A percentile compares a stretch with the other conserved stretches of the same genome.
Evolutionary conservation across 2,329 filamentous ascomycete species (phyloP).

Genomic region (Microsporum ferrugineum): DNA sequence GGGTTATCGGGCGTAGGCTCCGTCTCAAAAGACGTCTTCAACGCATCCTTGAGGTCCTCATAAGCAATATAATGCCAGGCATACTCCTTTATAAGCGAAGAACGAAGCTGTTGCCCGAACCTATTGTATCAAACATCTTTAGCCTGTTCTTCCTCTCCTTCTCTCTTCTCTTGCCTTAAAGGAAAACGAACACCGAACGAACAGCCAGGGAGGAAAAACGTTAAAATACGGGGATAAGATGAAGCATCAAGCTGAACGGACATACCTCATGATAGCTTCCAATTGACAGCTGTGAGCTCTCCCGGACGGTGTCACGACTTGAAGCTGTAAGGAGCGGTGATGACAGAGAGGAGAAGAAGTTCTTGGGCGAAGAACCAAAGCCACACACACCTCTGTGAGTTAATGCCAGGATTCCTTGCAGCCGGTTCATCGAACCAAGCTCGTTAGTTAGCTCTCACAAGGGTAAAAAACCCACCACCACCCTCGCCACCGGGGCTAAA

Average conservation of each 20-base stretch:
- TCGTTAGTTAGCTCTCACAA: not conserved
- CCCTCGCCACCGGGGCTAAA: not conserved
- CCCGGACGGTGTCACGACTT: not conserved
- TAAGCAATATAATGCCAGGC: slow-evolving; percentile 98
- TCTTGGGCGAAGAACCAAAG: not conserved
- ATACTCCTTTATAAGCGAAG: slow-evolving; percentile 92
- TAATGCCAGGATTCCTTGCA: not conserved
- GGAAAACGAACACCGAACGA: not conserved
- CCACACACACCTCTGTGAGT: not conserved
- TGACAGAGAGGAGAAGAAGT: not conserved
- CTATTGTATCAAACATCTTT: slow-evolving; percentile 26
- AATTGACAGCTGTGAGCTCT: not conserved
- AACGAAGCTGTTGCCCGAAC: slow-evolving; percentile 94
- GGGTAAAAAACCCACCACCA: not conserved
- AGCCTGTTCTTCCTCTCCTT: not conserved
- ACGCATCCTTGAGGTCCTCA: slow-evolving; percentile 76
- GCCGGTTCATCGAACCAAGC: not conserved
- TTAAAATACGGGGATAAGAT: not conserved
- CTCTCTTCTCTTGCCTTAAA: not conserved
- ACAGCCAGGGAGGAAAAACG: not conserved
- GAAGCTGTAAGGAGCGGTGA: not conserved
- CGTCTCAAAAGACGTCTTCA: slow-evolving; percentile 60
- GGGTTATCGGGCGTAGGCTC: slow-evolving; percentile 37
- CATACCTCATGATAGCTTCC: slow-evolving; percentile 1
- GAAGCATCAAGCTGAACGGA: not conserved